Evolutionary conservation across 257 asterid genomes (phyloP), one percentile per base, ranked within the genome.

Genomic region (Linderniella brevidens): DNA sequence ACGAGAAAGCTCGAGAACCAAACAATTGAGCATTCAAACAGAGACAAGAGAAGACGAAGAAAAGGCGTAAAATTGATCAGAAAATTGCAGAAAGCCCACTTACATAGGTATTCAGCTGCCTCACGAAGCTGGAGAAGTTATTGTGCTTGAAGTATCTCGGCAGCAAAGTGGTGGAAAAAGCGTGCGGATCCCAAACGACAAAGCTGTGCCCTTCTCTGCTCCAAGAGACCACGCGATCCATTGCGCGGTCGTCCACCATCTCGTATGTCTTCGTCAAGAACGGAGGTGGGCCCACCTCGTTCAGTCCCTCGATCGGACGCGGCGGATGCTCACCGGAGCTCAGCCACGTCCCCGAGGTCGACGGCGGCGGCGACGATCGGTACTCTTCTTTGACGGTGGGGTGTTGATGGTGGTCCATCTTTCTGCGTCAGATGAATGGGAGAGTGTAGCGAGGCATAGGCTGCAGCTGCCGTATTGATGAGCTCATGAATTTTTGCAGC

Each of bases 21-120:
- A 51, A n/a, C n/a, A n/a, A n/a, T n/a, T n/a, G n/a, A 9, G 5
- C 14, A 13, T 17, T 18, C 43, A 41, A 41, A 8, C 35, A 25
- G 32, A 25, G 32, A 10, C 32, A 1, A 35, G n/a, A 8, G 3
- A 41, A 8, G 9, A 8, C 3, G 4, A 41, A 6, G 15, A 55
- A 55, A n/a, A 11, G 32, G 32, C 32, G 8, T 8, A 50, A 40
- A 29, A 1, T n/a, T 11, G 8, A 17, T 46, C 1, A 42, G 50
- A 8, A 12, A 7, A 20, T 11, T 11, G 15, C 12, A 25, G 14
- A n/a, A n/a, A 10, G 35, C 1, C 4, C 12, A 68, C 95, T 69
- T 60, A 86, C 96, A 60, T 86, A 86, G 53, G 96, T 86, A 57
- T 86, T 86, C n/a, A 78, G 79, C 63, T 86, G 96, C 52, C 96